Percentiles rank a stretch among this genome's conserved stretches.
These are phyloP conservation scores for Trichophyton verrucosum DNA, from an alignment of 2,329 filamentous ascomycete species.

Conservation along the genomic window DNA sequence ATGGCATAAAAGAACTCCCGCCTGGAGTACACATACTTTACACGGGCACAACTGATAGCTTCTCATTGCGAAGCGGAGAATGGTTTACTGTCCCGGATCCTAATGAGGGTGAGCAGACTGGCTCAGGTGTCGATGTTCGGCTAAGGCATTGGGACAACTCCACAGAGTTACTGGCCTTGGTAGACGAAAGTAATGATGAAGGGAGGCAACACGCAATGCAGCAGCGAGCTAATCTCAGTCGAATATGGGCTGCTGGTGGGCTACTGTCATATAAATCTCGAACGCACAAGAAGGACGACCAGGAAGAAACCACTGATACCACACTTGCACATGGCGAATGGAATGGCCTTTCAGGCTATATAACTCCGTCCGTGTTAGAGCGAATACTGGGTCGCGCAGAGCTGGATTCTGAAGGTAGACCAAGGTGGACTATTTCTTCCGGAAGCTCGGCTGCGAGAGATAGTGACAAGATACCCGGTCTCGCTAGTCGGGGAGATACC, in stretches of 20 bases:
- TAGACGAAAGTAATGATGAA: constrained; percentile 23
- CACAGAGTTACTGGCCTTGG: constrained; percentile 25
- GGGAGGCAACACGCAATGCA: constrained; percentile 38
- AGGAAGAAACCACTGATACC: constrained; percentile 13
- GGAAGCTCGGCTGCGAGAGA: constrained; percentile 46
- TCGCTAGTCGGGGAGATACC: constrained; percentile 25
- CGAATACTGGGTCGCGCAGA: constrained; percentile 37
- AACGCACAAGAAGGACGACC: constrained; percentile 16
- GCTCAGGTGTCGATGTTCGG: constrained; percentile 31
- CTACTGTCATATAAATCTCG: constrained; percentile 31
- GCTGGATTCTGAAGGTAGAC: constrained; percentile 22
- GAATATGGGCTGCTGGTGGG: constrained; percentile 42
- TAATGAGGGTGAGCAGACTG: constrained; percentile 4
- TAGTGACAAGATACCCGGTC: constrained; percentile 47
- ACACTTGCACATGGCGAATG: constrained; percentile 34
- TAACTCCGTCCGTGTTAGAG: constrained; percentile 39
- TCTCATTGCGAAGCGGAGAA: constrained; percentile 49
- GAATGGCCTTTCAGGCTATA: constrained; percentile 39
- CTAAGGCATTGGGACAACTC: constrained; percentile 44
- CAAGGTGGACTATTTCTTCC: constrained; percentile 45
- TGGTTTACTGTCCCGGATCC: constrained; percentile 43
- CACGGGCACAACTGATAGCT: constrained; percentile 44
- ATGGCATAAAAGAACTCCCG: constrained; percentile 48
- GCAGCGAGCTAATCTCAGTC: constrained; percentile 44
- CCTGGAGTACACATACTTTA: constrained; percentile 51